Base-by-base conservation (phyloP, 202 grass and related monocot genomes). In the Digitaria exilis region DNA sequence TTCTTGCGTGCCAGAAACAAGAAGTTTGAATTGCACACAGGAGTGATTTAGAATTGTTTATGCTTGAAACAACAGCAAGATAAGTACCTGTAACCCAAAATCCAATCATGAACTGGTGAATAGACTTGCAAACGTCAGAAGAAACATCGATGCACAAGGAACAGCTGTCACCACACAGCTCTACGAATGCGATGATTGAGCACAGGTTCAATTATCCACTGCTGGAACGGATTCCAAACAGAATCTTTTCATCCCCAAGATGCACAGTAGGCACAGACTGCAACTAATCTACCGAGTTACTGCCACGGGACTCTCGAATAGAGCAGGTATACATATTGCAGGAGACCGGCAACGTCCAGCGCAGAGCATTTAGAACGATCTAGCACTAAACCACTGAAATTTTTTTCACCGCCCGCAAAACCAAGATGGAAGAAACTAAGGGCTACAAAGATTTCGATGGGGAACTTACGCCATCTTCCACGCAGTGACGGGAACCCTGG, bases 391-490 rank as follows among this genome's bases (percentile, higher is more conserved):
- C 3, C 55, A 57, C 55, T 57, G 12, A 11, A 12, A 25, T 10
- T 25, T 24, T 0, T 3, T 24, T 56, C 9, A 57, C 55, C n/a
- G 10, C 25, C 25, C 2, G 22, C 55, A 0, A 46, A 9, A 45
- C 65, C 10, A 19, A 71, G 24, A 57, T 25, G 4, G 24, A 51
- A 25, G 42, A 44, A 16, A 26, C 10, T 5, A 5, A 25, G 11
- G 12, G 55, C 55, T 56, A 56, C 52, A 56, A 56, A 24, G 52
- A 24, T 56, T 56, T 29, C 9, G 72, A 11, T 1, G 22, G 2
- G 22, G 22, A 46, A 85, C 75, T 85, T 85, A 85, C 82, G 82
- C 82, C 82, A 85, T 85, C 64, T 70, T 42, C 46, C 49, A 32
- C 31, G 32, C 59, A 55, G 3, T 6, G 71, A 18, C 43, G 9